These are phyloP conservation scores for Caryopteris hybrid DNA, from an alignment of 305 asterid species.

Conservation along the genomic window DNA sequence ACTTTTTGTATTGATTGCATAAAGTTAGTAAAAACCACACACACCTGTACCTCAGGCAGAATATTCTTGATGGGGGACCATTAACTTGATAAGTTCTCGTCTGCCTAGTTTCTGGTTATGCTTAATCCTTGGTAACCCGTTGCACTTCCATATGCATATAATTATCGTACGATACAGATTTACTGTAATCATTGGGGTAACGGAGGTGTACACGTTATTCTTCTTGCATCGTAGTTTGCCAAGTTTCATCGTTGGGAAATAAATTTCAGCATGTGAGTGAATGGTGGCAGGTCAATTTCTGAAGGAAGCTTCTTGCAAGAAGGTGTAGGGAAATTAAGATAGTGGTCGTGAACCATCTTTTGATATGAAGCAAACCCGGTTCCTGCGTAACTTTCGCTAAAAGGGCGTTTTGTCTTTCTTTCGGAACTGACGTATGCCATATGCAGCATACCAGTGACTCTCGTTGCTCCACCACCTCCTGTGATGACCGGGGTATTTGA, in stretches of 20 bases:
- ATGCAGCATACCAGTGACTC: background rate
- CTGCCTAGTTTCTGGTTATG: background rate
- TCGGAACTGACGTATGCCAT: background rate
- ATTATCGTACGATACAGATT: background rate
- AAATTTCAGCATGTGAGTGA: background rate
- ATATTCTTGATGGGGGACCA: background rate
- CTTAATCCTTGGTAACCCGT: background rate
- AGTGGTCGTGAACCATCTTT: background rate
- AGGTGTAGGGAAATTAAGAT: background rate
- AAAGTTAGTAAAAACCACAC: background rate
- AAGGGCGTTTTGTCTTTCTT: background rate
- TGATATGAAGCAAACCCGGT: background rate
- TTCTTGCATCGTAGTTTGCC: background rate
- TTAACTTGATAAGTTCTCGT: background rate
- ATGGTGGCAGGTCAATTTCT: background rate
- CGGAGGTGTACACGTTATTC: background rate
- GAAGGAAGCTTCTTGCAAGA: slow-evolving; percentile 1
- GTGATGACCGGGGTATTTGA: too few relatives aligned
- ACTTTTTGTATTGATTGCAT: slow-evolving; percentile 21
- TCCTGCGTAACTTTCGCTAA: background rate
- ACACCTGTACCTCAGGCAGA: background rate
- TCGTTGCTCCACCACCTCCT: too few relatives aligned
- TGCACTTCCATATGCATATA: background rate
- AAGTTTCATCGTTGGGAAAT: background rate
- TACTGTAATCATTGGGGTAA: background rate